Conservation (phyloP, 208 protist genomes). For the Acanthamoeba castellanii region DNA sequence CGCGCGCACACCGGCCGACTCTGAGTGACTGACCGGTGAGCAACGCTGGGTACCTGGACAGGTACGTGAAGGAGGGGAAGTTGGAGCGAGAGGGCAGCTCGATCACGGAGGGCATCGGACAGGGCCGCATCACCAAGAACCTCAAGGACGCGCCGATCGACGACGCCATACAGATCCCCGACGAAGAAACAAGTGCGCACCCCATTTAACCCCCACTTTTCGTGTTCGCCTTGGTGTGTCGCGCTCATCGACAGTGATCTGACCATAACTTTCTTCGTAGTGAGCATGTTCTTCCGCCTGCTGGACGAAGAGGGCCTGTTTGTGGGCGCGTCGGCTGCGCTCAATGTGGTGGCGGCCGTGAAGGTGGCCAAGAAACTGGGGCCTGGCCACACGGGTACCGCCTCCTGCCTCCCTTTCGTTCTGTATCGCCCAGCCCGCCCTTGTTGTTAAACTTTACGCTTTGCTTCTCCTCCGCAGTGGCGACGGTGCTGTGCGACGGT, state of each 20-base stretch:
- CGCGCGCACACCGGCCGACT: too few relatives aligned
- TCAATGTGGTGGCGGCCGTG: constrained; percentile 84
- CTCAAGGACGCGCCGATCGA: constrained; percentile 80
- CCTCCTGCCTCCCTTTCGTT: neutral
- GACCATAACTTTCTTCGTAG: neutral
- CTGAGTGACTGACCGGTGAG: neutral
- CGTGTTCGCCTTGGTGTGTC: neutral
- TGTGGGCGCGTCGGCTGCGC: constrained; percentile 81
- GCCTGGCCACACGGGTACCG: constrained; percentile 55
- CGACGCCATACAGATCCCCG: constrained; percentile 76
- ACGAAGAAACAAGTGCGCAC: constrained; percentile 71
- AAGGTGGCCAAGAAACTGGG: constrained; percentile 75
- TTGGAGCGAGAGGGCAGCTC: constrained; percentile 53
- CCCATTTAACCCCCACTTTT: neutral
- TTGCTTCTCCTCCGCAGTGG: constrained; percentile 28
- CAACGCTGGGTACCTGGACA: neutral
- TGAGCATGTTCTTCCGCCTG: constrained; percentile 78
- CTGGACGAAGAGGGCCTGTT: constrained; percentile 84
- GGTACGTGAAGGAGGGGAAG: constrained; percentile 64
- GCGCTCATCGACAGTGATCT: neutral
- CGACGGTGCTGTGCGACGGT: constrained; percentile 82
- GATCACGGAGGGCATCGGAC: constrained; percentile 86
- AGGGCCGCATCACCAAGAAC: constrained; percentile 86
- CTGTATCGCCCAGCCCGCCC: too few relatives aligned
- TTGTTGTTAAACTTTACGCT: neutral